Conservation (phyloP, 441 rosid genomes). For the Erodium chrysanthum region DNA sequence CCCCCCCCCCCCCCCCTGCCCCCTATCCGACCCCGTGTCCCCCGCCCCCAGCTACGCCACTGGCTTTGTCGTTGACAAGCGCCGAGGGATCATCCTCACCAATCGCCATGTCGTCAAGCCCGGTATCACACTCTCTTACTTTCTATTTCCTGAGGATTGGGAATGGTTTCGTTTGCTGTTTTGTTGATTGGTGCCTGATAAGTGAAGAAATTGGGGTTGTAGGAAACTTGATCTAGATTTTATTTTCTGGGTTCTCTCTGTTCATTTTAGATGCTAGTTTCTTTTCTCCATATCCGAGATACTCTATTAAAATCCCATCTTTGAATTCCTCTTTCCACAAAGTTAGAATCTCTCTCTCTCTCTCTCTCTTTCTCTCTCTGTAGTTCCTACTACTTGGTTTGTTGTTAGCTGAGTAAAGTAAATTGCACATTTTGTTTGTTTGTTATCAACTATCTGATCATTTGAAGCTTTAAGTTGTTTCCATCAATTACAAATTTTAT, state of each 20-base stretch:
- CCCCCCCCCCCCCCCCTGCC: constrained; percentile 70
- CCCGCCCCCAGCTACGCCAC: constrained; percentile 71
- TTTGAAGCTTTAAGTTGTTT: background rate
- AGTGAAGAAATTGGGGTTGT: background rate
- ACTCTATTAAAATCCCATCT: background rate
- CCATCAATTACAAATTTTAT: background rate
- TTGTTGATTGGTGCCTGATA: background rate
- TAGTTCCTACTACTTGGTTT: too few species aligned
- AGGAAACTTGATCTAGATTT: background rate
- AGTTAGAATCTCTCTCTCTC: background rate
- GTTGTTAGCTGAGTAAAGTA: background rate
- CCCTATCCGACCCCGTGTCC: constrained; percentile 73
- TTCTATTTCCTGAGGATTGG: background rate
- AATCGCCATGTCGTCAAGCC: constrained; percentile 95
- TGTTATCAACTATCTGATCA: background rate
- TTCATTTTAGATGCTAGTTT: too few species aligned
- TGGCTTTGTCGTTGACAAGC: constrained; percentile 81
- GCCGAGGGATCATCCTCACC: constrained; percentile 84
- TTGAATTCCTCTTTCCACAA: background rate
- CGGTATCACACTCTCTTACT: constrained; percentile 28
- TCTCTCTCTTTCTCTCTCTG: too few species aligned
- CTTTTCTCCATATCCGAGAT: background rate
- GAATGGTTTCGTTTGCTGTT: background rate
- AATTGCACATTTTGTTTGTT: background rate
- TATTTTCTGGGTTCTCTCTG: background rate